Conservation (phyloP, 208 protist species). For the Crithidia expoeki region DNA sequence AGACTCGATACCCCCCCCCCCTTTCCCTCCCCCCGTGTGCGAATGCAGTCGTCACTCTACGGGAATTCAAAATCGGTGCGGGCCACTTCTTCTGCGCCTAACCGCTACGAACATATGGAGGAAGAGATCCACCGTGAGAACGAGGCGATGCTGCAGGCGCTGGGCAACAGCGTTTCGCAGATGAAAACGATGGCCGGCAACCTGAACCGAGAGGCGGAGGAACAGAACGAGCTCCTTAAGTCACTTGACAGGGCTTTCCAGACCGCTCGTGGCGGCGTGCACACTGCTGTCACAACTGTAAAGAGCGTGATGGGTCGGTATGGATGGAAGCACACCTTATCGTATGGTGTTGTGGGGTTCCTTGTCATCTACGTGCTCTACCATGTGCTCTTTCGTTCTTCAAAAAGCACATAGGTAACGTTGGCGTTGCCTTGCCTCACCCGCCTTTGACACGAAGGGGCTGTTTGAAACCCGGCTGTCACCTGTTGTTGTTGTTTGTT, state of each 20-base stretch:
- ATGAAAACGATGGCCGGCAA: constrained; percentile 69
- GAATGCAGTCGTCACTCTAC: constrained; percentile 84
- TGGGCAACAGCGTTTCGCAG: constrained; percentile 56
- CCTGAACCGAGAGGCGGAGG: constrained; percentile 65
- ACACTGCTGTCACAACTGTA: constrained; percentile 50
- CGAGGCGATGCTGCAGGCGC: constrained; percentile 71
- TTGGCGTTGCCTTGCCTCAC: not conserved
- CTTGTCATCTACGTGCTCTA: constrained; percentile 46
- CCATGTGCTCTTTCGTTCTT: constrained; percentile 8
- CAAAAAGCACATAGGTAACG: not conserved
- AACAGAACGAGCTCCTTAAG: constrained; percentile 76
- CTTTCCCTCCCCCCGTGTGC: no score
- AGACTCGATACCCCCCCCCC: no score
- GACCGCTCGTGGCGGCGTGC: constrained; percentile 59
- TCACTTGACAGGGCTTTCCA: constrained; percentile 51
- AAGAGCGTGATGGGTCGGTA: constrained; percentile 63
- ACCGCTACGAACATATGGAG: constrained; percentile 54
- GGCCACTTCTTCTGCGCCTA: not conserved
- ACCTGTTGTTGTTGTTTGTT: not conserved
- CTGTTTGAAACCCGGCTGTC: no score
- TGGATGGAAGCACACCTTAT: constrained; percentile 58
- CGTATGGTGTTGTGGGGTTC: constrained; percentile 46
- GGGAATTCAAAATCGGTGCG: constrained; percentile 14
- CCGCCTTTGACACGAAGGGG: no score
- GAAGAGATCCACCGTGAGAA: constrained; percentile 79